Conservation (phyloP, 805 yeast species). For the Dipodascus geniculatus region DNA sequence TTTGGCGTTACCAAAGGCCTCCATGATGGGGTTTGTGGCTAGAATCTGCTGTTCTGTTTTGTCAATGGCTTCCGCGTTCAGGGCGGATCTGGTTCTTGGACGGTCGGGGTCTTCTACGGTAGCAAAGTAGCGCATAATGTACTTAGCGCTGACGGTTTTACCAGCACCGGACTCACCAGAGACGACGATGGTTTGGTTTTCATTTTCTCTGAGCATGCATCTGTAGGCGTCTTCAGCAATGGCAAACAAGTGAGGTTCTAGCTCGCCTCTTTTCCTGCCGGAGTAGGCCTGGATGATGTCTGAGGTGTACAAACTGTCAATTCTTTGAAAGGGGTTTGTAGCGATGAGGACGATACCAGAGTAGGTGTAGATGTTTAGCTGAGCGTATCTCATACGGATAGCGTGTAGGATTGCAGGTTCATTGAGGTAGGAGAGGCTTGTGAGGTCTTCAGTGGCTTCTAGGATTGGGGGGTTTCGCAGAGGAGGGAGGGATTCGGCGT, state of each 20-base stretch:
- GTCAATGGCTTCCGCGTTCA: constrained; percentile 51
- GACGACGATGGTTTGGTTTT: constrained; percentile 92
- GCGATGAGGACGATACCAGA: constrained; percentile 96
- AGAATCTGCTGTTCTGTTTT: constrained; percentile 87
- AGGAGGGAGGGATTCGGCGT: constrained; percentile 55
- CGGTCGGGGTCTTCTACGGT: constrained; percentile 48
- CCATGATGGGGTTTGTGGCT: constrained; percentile 96
- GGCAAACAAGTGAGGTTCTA: constrained; percentile 94
- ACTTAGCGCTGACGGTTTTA: constrained; percentile 93
- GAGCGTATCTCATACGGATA: constrained; percentile 78
- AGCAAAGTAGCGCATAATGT: constrained; percentile 95
- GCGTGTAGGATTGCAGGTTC: constrained; percentile 97
- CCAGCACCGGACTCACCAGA: constrained; percentile 99
- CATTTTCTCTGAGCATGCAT: constrained; percentile 75
- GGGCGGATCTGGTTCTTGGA: constrained; percentile 14
- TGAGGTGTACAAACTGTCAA: constrained; percentile 81
- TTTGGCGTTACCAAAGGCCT: constrained; percentile 97
- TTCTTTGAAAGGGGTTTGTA: constrained; percentile 86
- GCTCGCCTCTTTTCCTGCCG: constrained; percentile 84
- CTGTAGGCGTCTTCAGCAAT: constrained; percentile 97
- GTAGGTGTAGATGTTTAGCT: constrained; percentile 85
- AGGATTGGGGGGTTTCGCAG: constrained; percentile 83
- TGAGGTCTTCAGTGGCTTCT: constrained; percentile 91
- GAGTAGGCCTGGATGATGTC: constrained; percentile 93
- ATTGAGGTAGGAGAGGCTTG: constrained; percentile 81